Evolutionary conservation across 1,139 yeast genomes (phyloP), one percentile per base, ranked within the genome.

Genomic region (Geotrichum phurueaensis): DNA sequence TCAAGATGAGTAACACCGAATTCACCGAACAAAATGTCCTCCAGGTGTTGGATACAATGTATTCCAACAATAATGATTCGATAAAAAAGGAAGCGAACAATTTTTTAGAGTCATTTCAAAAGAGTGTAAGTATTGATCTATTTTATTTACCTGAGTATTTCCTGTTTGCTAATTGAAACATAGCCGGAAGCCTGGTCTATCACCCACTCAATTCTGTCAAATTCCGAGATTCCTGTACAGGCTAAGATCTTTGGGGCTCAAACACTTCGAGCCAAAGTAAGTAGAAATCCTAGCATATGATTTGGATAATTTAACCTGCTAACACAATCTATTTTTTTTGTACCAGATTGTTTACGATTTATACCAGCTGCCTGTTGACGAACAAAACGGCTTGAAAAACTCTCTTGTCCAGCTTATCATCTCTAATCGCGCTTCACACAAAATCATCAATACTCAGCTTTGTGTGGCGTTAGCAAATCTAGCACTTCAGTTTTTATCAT

Each of bases 201-300:
- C 20, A 66, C 75, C 18, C 75, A 75, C 61, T 67, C 68, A 27
- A 69, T 76, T 10, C 68, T 78, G 18, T 60, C 68, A 7, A 66
- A 62, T 23, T 49, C 62, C 9, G 62, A 64, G 7, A 63, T 55
- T 20, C 62, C 71, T 3, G 64, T 66, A 15, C 69, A 86, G 66
- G 75, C 87, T 54, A 85, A 84, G 69, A 77, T 94, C 67, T 94
- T 95, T 76, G 88, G 95, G 10, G 88, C 97, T 0, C 99, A 95
- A 72, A 92, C 98, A 0, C 76, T 95, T 64, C 79, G 97, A 65
- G 86, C 92, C 50, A 91, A 91, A 69, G 76, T 68, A 58, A 12
- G 60, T 59, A n/a, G 25, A 2, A 27, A n/a, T 45, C n/a, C n/a
- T 25, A 13, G 22, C 13, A 23, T 18, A 20, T 27, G 33, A 18